Evolutionary conservation across 176 grass and related monocot genomes (phyloP).

Genomic region (Phragmites australis): DNA sequence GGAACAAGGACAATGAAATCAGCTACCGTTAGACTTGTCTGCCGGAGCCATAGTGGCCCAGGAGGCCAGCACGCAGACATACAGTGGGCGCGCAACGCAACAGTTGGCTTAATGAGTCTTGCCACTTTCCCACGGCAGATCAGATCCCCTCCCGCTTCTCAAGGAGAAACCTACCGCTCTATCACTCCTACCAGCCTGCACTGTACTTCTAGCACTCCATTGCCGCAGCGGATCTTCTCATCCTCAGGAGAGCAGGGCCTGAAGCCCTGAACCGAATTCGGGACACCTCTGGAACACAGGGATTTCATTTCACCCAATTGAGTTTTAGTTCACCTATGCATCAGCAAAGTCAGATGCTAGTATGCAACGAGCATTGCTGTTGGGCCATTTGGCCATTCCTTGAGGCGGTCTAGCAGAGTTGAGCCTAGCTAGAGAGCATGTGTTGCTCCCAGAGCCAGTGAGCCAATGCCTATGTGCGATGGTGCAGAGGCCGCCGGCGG

Average conservation of each 20-base stretch:
- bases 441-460: background rate
- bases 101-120: background rate
- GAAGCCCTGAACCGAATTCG: background rate
- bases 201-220: background rate
- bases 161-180: background rate
- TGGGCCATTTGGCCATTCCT: background rate
- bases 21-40: conserved; percentile 31
- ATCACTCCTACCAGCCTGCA: background rate
- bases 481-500: no score
- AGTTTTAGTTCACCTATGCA: background rate
- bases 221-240: background rate
- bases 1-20: background rate
- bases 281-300: background rate
- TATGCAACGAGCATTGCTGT: background rate
- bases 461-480: no score
- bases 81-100: background rate
- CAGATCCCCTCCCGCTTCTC: background rate
- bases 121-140: background rate
- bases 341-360: background rate
- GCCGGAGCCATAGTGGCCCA: background rate
- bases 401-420: no score
- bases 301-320: background rate
- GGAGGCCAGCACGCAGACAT: background rate
- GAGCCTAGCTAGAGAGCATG: background rate
- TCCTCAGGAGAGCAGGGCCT: background rate